These are phyloP conservation scores for Hypomyces rosellus DNA, from an alignment of 2,329 filamentous ascomycete genomes.

Conservation along the genomic window DNA sequence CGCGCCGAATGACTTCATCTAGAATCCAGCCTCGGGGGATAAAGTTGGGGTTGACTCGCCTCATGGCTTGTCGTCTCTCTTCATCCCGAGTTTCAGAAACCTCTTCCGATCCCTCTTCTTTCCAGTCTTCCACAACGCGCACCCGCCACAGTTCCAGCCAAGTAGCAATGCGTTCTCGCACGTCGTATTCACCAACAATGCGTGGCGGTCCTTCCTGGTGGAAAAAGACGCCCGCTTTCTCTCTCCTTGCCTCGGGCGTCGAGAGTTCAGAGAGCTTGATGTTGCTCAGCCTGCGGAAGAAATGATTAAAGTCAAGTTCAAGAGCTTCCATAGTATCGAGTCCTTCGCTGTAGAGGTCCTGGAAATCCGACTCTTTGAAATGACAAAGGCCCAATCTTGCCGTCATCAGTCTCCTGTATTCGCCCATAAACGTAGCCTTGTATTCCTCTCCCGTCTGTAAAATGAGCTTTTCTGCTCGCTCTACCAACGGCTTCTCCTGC, in stretches of 20 bases:
- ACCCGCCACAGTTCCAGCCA: slow-evolving; percentile 79
- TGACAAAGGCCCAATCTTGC: slow-evolving; percentile 68
- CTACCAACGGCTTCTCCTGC: slow-evolving; percentile 63
- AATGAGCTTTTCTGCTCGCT: slow-evolving; percentile 79
- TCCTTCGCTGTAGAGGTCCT: slow-evolving; percentile 71
- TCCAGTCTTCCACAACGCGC: slow-evolving; percentile 72
- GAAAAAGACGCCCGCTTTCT: slow-evolving; percentile 69
- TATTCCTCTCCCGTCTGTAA: slow-evolving; percentile 77
- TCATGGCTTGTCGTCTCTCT: slow-evolving; percentile 68
- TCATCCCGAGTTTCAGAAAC: slow-evolving; percentile 43
- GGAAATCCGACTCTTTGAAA: slow-evolving; percentile 67
- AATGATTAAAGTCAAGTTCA: slow-evolving; percentile 89
- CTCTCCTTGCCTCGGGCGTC: slow-evolving; percentile 55
- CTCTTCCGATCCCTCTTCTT: slow-evolving; percentile 29
- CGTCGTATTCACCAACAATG: slow-evolving; percentile 54
- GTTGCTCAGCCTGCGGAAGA: slow-evolving; percentile 72
- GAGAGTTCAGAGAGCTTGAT: slow-evolving; percentile 58
- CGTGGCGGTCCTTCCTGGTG: slow-evolving; percentile 63
- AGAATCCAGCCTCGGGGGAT: slow-evolving; percentile 86
- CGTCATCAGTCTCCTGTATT: slow-evolving; percentile 84
- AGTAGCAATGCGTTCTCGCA: slow-evolving; percentile 58
- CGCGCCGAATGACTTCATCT: slow-evolving; percentile 84
- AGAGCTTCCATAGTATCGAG: slow-evolving; percentile 75
- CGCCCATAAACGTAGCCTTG: slow-evolving; percentile 76
- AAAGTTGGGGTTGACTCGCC: slow-evolving; percentile 85